Evolutionary conservation across 139 green algal genomes (phyloP), one percentile per base, ranked within the genome.

Genomic region (Trebouxia sp.): DNA sequence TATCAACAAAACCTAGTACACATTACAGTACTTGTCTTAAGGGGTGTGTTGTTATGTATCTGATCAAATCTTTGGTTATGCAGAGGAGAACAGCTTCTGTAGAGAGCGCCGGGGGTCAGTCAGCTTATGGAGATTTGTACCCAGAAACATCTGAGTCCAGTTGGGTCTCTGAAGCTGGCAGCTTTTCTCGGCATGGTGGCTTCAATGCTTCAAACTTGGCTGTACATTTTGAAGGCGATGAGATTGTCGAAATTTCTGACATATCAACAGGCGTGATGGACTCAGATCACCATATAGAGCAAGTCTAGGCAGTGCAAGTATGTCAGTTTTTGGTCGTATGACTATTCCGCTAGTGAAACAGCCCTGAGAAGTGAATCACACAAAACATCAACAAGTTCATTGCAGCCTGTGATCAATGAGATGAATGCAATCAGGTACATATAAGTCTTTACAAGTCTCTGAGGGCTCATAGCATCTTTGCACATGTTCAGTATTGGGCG

Each of bases 171-270:
- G 62, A 72, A n/a, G 62, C 62, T 6, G 62, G 62, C 32, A 72
- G 62, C 35, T 72, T 72, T n/a, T 72, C 62, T 17, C 62, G 62
- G 0, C 62, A 72, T 11, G 62, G 62, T 9, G 62, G 62, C 15
- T 72, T 72, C 62, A 72, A 72, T 65, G 55, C 55, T 45, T 72
- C 62, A 12, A 72, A 72, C 26, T 30, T 72, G 15, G 62, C 62
- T 30, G 62, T 72, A 11, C 62, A 72, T 72, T 72, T 72, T 72
- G 62, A 72, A 30, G 62, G 62, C 1, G 62, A 72, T 43, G 62
- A 72, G 62, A 41, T 72, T 43, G 32, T 72, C 3, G 62, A 72
- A n/a, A 72, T 72, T 43, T 72, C 62, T 45, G 62, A 72, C 35
- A 72, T 72, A 17, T 72, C 62, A 32, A 72, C 62, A 12, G 62